Base-by-base conservation (phyloP, 148 eudicot genomes). In the Agrostemma githago region DNA sequence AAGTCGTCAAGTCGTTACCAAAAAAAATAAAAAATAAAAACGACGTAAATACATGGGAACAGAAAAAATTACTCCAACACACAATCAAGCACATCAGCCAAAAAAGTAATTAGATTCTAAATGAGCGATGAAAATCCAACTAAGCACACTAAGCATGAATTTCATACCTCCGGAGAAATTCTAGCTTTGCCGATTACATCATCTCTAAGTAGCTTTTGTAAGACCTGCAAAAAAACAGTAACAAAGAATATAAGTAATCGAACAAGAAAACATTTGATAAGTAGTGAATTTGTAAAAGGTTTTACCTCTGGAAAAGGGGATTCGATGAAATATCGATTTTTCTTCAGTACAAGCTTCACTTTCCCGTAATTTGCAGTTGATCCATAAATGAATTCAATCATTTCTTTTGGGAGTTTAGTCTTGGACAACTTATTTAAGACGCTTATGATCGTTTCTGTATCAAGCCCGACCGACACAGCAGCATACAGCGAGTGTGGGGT, bases 271-370 rank as follows among this genome's bases (percentile, higher is more conserved):
- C 6, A 17, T 42, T 2, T 65, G 0, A 14, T 3, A 15, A 5
- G 68, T 67, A 20, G 4, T 2, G 39, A 67, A 51, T 57, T n/a
- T 14, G 44, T 19, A 41, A 37, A 21, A 42, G 21, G 63, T 40
- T 84, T 84, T 84, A 84, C 97, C 96, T 95, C 99, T 6, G 92
- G 96, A 75, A 86, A 95, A 68, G 97, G 96, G 54, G 99, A 95
- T 81, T 95, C 99, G 17, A 95, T 86, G 21, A 92, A 85, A 78
- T 95, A 95, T 12, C 92, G 89, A 71, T 95, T 95, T 86, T 95
- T 95, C 90, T 95, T 95, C 9, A 95, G 90, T 51, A 95, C 97
- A 65, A 92, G 92, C 89, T 92, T 95, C 72, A 95, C 99, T 90
- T 95, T 92, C 19, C 99, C 99, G 78, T 92, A 95, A 79, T 95